Evolutionary conservation across 495 filamentous ascomycete species (phyloP), one percentile per base, ranked within the genome.

Genomic region (Articulospora tetracladia): DNA sequence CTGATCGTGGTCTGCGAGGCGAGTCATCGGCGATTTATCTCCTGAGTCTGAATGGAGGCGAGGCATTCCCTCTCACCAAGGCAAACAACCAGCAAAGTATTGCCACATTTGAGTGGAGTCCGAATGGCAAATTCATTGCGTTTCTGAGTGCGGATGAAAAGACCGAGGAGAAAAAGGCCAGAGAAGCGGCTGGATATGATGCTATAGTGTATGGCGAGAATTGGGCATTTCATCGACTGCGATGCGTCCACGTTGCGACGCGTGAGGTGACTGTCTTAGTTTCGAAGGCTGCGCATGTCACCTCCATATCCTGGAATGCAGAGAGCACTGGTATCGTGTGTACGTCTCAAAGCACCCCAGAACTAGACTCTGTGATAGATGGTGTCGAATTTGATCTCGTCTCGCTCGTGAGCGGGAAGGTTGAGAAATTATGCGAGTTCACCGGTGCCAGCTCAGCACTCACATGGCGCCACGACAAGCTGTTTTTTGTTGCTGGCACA

Each of bases 61-160:
- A 55, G 22, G 30, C 53, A 22, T n/a, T 41, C 22, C 20, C 36
- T 8, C 23, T 55, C 15, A 55, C 53, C 23, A 22, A 39, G 22
- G 53, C n/a, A 22, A 20, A 39, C n/a, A 25, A 41, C 6, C n/a
- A 39, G 36, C 39, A 44, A 44, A 44, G 39, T 3, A 44, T 44
- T 19, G 39, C 10, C 39, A 44, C 39, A 15, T 57, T 47, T 28
- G 25, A 27, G 44, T 57, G 36, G 36, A 49, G 39, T 49, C 30
- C 30, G 3, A 22, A 49, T 39, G 41, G 36, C 11, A 57, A 17
- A 25, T 49, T 12, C 32, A 57, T 57, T 49, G 55, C 41, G 2
- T 57, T 23, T 48, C 36, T 49, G n/a, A 47, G 55, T 23, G 36
- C 55, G 23, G 39, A 47, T 15, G 55, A 57, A 39, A 57, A 47